Conservation (phyloP, 495 filamentous ascomycete genomes). For the Patellaria atrata region DNA sequence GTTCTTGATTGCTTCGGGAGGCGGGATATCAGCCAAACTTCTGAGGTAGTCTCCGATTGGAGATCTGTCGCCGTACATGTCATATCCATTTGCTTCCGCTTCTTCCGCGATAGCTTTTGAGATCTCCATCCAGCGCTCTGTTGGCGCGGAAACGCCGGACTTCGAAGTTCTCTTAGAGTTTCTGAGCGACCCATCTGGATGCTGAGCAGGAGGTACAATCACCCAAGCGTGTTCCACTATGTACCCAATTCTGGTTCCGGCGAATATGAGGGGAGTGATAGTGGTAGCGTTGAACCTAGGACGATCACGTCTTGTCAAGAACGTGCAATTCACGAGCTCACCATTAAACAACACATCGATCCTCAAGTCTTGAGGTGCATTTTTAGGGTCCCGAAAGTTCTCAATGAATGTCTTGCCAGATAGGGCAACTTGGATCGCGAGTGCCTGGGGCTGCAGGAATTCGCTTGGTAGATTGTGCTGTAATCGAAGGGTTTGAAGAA, state of each 20-base stretch:
- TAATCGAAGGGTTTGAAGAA: constrained; percentile 6
- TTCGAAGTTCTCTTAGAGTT: constrained; percentile 1
- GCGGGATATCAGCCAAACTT: constrained; percentile 21
- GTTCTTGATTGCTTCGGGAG: constrained; percentile 20
- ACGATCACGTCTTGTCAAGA: constrained; percentile 11
- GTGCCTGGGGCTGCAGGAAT: constrained; percentile 4
- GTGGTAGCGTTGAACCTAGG: constrained; percentile 5
- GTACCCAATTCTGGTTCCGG: constrained; percentile 24
- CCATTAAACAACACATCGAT: constrained; percentile 36
- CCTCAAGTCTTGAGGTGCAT: constrained; percentile 20
- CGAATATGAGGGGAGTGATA: constrained; percentile 21
- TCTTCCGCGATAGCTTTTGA: constrained; percentile 20
- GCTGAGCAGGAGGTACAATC: constrained; percentile 21
- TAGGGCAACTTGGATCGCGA: constrained; percentile 21
- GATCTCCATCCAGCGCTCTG: constrained; percentile 26
- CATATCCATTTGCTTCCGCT: constrained; percentile 22
- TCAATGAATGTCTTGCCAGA: constrained; percentile 16
- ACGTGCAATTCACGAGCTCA: constrained; percentile 21
- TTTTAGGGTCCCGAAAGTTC: neutral
- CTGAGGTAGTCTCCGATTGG: constrained; percentile 28
- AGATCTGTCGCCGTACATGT: constrained; percentile 19
- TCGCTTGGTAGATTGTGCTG: neutral
- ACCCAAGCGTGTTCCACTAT: constrained; percentile 31
- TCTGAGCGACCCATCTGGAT: constrained; percentile 13
- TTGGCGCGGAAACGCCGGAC: constrained; percentile 5